Evolutionary conservation across 2,329 filamentous ascomycete species (phyloP), one percentile per base, ranked within the genome.

Genomic region (Colletotrichum siamense): DNA sequence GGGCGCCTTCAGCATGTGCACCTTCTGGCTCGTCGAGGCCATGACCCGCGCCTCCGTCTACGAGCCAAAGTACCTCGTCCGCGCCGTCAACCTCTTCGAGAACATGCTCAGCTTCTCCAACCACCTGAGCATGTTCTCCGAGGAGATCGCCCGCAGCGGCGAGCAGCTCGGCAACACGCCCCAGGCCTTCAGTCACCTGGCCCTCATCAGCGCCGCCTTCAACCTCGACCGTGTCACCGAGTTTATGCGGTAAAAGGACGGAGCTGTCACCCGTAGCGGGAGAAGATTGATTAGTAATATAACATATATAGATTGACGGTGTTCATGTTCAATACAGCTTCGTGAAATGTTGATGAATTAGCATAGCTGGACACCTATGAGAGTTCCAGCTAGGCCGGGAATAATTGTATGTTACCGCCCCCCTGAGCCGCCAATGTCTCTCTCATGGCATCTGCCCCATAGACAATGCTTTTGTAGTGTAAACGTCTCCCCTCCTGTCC

Each of bases 81-180:
- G 89, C 13, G 91, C 94, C 8, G 88, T 94, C 79, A 93, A 91
- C 79, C 87, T 95, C 57, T 96, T 96, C 79, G 94, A 96, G 84
- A 95, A 95, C 80, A 94, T 95, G 88, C 87, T 96, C 28, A 90
- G 90, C 78, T 96, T 95, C 85, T 92, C 92, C 2, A 96, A 96
- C 82, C 94, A 96, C 82, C 84, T 96, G 71, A 90, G 90, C 79
- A 95, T 96, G 91, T 95, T 95, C 82, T 95, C 92, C 9, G 94
- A 96, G 82, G 94, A 96, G 85, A 95, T 96, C 80, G 91, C 94
- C 7, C 88, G 93, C 69, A 92, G 90, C 68, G 94, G 94, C 13
- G 94, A 96, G 84, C 94, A 96, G 85, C 87, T 96, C 75, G 94
- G 94, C 2, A 96, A 96, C 81, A 95, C 94, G 18, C 94, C 94